Conservation (phyloP, 805 yeast genomes). For the Teunomyces tritomae region DNA sequence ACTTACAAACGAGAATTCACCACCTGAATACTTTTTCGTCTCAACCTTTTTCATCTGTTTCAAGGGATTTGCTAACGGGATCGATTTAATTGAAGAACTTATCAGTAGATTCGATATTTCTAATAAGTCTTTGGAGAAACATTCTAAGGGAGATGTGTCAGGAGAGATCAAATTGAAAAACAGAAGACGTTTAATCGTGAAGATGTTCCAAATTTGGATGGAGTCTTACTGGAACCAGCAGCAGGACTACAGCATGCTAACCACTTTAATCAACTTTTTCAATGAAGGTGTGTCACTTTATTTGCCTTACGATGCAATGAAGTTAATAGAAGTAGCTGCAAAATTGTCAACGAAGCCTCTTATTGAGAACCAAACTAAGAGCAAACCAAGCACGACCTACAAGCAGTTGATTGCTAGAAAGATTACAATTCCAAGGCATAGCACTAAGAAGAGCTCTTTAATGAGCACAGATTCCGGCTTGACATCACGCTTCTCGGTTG, state of each 20-base stretch:
- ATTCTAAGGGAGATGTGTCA: slow-evolving; percentile 17
- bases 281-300: slow-evolving; percentile 67
- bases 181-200: slow-evolving; percentile 65
- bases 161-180: slow-evolving; percentile 43
- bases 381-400: slow-evolving; percentile 11
- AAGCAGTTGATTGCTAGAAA: slow-evolving; percentile 54
- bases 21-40: slow-evolving; percentile 65
- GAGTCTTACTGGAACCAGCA: slow-evolving; percentile 83
- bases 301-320: slow-evolving; percentile 65
- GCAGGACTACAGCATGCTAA: slow-evolving; percentile 56
- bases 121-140: slow-evolving; percentile 20
- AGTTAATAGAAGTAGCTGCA: slow-evolving; percentile 60
- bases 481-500: slow-evolving; percentile 42
- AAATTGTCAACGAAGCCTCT: slow-evolving; percentile 56
- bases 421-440: slow-evolving; percentile 34
- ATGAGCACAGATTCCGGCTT: slow-evolving; percentile 21
- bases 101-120: slow-evolving; percentile 62
- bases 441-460: slow-evolving; percentile 33
- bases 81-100: slow-evolving; percentile 65
- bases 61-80: slow-evolving; percentile 65
- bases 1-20: slow-evolving; percentile 61
- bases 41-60: slow-evolving; percentile 78
- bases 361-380: slow-evolving; percentile 34
- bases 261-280: slow-evolving; percentile 73
- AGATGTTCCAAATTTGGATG: slow-evolving; percentile 77